Evolutionary conservation across 2,329 filamentous ascomycete species (phyloP).

Genomic region (Erysiphe pulchra): DNA sequence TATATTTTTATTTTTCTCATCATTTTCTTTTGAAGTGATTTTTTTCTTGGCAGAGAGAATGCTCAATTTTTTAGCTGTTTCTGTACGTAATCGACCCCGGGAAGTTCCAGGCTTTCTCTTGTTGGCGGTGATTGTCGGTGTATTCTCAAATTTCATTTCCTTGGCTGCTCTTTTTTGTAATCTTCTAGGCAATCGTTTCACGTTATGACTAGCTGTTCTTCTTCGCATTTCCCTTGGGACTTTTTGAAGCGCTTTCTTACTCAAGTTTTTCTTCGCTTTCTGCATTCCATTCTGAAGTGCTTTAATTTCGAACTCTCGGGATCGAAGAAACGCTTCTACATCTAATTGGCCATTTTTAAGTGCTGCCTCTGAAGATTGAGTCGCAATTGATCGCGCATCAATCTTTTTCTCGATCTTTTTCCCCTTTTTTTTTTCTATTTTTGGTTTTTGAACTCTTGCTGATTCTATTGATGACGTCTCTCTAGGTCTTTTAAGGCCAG

Average conservation of each 20-base stretch:
- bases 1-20: slow-evolving; percentile 12
- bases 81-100: slow-evolving; percentile 37
- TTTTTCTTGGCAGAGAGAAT: slow-evolving; percentile 31
- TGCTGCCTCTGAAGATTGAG: slow-evolving; percentile 17
- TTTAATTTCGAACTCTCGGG: slow-evolving; percentile 72
- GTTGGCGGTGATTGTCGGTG: slow-evolving; percentile 45
- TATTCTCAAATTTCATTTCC: slow-evolving; percentile 78
- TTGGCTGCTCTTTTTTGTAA: slow-evolving; percentile 40
- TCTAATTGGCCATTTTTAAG: slow-evolving; percentile 53
- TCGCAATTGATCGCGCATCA: slow-evolving; percentile 20
- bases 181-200: slow-evolving; percentile 61
- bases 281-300: slow-evolving; percentile 64
- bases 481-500: not conserved
- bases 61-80: slow-evolving; percentile 48
- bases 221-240: slow-evolving; percentile 66
- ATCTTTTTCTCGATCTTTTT: slow-evolving; percentile 16
- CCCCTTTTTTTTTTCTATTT: not conserved
- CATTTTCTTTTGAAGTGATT: slow-evolving; percentile 16
- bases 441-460: not conserved
- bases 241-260: slow-evolving; percentile 65
- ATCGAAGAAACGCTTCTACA: slow-evolving; percentile 57
- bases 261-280: slow-evolving; percentile 34
- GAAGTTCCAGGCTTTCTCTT: slow-evolving; percentile 33
- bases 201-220: slow-evolving; percentile 85
- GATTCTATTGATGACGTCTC: not conserved